phyloP scores from a whole-genome alignment of 345 rosid genomes.

The Salix suchowensis region DNA sequence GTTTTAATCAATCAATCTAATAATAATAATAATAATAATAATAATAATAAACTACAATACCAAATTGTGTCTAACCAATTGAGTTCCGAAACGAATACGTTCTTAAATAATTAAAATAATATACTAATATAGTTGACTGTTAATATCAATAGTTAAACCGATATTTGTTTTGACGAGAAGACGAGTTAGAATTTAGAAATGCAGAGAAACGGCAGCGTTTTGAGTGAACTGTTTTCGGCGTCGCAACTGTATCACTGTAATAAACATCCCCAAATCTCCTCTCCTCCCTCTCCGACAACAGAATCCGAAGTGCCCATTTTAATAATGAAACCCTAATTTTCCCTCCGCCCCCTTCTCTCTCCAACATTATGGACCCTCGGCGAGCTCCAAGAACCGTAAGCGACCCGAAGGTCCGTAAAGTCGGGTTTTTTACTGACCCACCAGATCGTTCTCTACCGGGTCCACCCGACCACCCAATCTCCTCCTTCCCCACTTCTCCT shows the following conservation, averaged over 20 bases:
- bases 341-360: not conserved
- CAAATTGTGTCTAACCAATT: too few relatives aligned
- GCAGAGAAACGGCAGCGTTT: not conserved
- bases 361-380: conserved; percentile 61
- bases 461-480: conserved; percentile 35
- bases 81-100: not conserved
- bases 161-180: not conserved
- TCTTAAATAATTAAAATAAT: not conserved
- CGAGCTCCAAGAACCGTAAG: conserved; percentile 63
- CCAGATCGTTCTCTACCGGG: conserved; percentile 38
- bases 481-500: conserved; percentile 26
- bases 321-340: not conserved
- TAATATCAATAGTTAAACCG: too few relatives aligned
- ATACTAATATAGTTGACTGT: too few relatives aligned
- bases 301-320: not conserved
- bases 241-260: not conserved
- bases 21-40: too few relatives aligned
- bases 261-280: not conserved
- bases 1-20: too few relatives aligned
- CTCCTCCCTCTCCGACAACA: not conserved
- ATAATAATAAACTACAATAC: too few relatives aligned
- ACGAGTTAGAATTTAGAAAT: not conserved
- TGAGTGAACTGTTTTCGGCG: not conserved
- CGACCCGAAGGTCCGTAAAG: conserved; percentile 86
- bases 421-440: conserved; percentile 69